Conservation (phyloP, 73 alveolate species). For the Paramecium biaurelia region DNA sequence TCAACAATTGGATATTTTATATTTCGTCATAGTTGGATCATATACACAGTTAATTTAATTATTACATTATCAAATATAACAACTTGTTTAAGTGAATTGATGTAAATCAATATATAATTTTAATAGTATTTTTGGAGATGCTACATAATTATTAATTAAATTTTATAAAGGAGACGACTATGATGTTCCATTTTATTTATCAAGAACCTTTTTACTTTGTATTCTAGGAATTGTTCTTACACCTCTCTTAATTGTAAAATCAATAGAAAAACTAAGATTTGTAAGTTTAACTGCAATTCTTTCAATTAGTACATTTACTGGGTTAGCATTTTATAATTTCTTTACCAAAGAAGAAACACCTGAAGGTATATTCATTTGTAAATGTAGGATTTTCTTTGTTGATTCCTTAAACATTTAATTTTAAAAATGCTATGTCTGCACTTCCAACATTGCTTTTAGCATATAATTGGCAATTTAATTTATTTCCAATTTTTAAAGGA, state of each 20-base stretch:
- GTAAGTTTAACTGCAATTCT: conserved; percentile 29
- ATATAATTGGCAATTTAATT: conserved; percentile 45
- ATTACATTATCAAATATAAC: neutral
- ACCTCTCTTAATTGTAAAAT: conserved; percentile 31
- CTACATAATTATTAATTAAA: neutral
- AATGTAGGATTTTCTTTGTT: neutral
- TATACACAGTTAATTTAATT: neutral
- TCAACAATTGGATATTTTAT: conserved; percentile 38
- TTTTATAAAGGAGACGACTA: neutral
- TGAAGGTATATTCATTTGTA: neutral
- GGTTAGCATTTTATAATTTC: conserved; percentile 13
- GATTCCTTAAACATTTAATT: neutral
- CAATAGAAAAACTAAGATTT: conserved; percentile 24
- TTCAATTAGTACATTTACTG: conserved; percentile 4
- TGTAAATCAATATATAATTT: neutral
- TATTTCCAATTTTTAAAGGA: conserved; percentile 24
- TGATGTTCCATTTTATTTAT: neutral
- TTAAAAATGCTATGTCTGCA: conserved; percentile 7
- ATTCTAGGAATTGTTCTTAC: neutral
- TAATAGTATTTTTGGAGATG: conserved; percentile 12
- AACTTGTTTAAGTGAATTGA: neutral
- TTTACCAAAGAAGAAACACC: neutral
- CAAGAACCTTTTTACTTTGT: neutral
- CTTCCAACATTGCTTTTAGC: conserved; percentile 36
- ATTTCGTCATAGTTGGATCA: conserved; percentile 14